Base-by-base conservation (phyloP, 1,139 yeast genomes). In the Hanseniaspora gamundiae region DNA sequence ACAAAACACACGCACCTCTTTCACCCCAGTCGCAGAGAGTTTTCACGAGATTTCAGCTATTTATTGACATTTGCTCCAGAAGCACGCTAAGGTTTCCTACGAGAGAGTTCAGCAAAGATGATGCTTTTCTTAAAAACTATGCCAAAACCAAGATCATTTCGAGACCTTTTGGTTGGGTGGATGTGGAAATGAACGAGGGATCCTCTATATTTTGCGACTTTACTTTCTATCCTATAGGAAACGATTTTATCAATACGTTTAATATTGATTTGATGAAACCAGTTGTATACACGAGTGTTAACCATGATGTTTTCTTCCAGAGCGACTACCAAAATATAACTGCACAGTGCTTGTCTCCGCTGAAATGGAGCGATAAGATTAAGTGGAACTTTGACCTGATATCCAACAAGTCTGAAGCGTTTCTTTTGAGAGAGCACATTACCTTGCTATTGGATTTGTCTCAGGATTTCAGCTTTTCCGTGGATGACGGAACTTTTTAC, bases 101-200 rank as follows among this genome's bases (percentile, higher is more conserved):
- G 9, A 67, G 96, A 47, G 98, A 91, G 59, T 66, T 73, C 30
- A 83, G 94, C 52, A 88, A 88, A 58, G 91, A 86, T 58, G 60
- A 61, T 1, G 67, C 58, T 20, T 69, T 66, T 49, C 44, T 57
- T 24, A 53, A 58, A 28, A 51, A 49, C 20, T 58, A 51, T 44
- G 53, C 54, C 47, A 62, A 66, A 42, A 55, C 61, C 16, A 67
- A 69, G 17, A 27, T 26, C 1, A 29, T 35, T 10, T 49, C 43
- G 9, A 62, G 86, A 33, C 82, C 95, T 0, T 91, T 82, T 66
- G 97, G 96, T 0, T 91, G 98, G 98, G 51, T 91, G 4, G 96
- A 88, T 55, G 49, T 87, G 19, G 80, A 79, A 48, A 64, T 80
- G 42, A 70, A 70, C 1, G 68, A 70, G 26, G 74, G 71, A 0